A percentile compares a stretch with the other conserved stretches of the same genome.
Conservation (phyloP, 805 yeast genomes). For the Ogataea henricii region DNA sequence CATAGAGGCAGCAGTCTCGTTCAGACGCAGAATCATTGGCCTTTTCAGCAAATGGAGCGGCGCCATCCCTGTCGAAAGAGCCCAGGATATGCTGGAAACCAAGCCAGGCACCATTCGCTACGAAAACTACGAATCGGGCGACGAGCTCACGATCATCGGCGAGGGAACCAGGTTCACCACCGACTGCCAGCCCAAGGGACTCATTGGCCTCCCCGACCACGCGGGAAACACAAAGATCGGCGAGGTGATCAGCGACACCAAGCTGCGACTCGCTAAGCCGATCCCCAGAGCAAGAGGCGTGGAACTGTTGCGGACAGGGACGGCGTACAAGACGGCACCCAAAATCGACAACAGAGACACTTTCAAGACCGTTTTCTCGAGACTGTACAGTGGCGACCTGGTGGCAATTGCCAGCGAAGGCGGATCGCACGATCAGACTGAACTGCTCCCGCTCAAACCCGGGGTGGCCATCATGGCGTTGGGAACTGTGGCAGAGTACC, state of each 20-base stretch:
- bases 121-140: conserved; percentile 43
- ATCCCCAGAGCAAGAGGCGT: conserved; percentile 56
- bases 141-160: conserved; percentile 65
- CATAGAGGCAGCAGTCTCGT: conserved; percentile 81
- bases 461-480: conserved; percentile 98
- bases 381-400: conserved; percentile 68
- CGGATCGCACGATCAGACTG: conserved; percentile 97
- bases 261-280: conserved; percentile 65
- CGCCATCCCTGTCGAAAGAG: conserved; percentile 88
- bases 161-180: conserved; percentile 63
- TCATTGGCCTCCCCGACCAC: conserved; percentile 75
- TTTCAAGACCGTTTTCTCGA: conserved; percentile 78
- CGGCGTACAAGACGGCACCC: conserved; percentile 67
- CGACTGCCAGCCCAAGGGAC: conserved; percentile 65
- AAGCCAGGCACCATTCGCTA: conserved; percentile 62
- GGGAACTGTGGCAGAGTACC: conserved; percentile 76
- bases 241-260: conserved; percentile 70
- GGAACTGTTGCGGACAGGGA: conserved; percentile 50
- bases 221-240: conserved; percentile 74
- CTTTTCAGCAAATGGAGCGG: conserved; percentile 70
- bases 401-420: conserved; percentile 98
- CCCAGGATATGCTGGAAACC: conserved; percentile 74
- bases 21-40: conserved; percentile 70
- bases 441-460: conserved; percentile 87
- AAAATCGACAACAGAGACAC: conserved; percentile 82